Evolutionary conservation across 2,329 filamentous ascomycete genomes (phyloP), one percentile per base, ranked within the genome.

Genomic region (Colletotrichum sp.): DNA sequence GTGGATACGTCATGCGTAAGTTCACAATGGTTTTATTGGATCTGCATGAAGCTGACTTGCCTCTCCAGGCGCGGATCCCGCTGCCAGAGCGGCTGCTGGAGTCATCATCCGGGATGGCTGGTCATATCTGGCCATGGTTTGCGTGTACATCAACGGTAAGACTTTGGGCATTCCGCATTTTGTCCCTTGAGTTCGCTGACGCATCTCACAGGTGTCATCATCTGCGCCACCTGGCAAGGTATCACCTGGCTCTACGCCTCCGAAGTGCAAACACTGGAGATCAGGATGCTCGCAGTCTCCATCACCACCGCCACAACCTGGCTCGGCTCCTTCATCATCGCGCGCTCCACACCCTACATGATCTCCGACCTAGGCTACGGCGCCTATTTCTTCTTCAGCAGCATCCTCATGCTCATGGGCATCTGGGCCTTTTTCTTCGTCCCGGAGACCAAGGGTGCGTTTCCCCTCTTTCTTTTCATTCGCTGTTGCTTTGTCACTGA

Each of bases 371-470:
- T 87, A 1, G 83, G 84, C 1, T 90, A 88, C 77, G 89, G 89
- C 9, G 88, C 88, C 0, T 91, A 89, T 79, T 88, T 91, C 72
- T 87, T 90, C 81, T 91, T 90, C 77, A 88, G 86, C 5, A 82
- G 84, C 0, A 82, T 89, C 36, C 86, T 89, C 65, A 82, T 89
- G 19, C 77, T 83, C 32, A 86, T 88, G 77, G 84, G 87, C 12
- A 79, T 88, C 59, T 90, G 87, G 80, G 84, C 88, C 5, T 86
- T 85, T 71, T 88, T 89, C 81, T 87, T 88, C 64, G 83, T 90
- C 0, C 89, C 89, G 2, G 88, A 90, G 78, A 90, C 88, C 4
- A 90, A 89, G 80, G 88, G 88, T 74, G 9, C 6, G 74, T 22
- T 48, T 28, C 5, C n/a, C 3, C n/a, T 25, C n/a, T 9, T 15